Evolutionary conservation across 768 basidiomycete genomes (phyloP).

Genomic region (Leucocoprinus sp.): DNA sequence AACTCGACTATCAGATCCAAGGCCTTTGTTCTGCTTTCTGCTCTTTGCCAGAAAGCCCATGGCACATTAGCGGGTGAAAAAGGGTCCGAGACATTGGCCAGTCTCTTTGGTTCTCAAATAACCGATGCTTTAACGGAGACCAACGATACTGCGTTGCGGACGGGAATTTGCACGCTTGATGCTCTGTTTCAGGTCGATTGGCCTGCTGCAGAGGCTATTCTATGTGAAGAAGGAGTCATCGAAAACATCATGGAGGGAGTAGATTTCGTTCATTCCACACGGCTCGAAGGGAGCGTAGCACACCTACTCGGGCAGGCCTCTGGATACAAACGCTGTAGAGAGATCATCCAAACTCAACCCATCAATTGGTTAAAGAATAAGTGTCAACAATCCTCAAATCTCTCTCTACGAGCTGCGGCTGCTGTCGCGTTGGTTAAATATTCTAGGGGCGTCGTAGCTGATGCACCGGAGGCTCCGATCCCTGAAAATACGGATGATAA

Average conservation of each 20-base stretch:
- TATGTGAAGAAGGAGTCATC: conserved; percentile 52
- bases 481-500: conserved; percentile 15
- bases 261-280: conserved; percentile 48
- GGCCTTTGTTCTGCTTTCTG: conserved; percentile 61
- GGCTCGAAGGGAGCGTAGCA: conserved; percentile 53
- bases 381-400: conserved; percentile 38
- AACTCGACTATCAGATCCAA: conserved; percentile 43
- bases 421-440: conserved; percentile 77
- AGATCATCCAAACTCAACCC: conserved; percentile 46
- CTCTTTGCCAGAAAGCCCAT: conserved; percentile 56
- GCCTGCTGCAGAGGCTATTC: conserved; percentile 54
- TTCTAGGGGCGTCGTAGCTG: conserved; percentile 44
- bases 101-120: conserved; percentile 43
- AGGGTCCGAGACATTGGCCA: conserved; percentile 39
- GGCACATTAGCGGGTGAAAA: conserved; percentile 32
- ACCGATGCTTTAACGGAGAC: conserved; percentile 45
- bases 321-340: conserved; percentile 66
- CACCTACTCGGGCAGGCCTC: conserved; percentile 71
- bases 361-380: conserved; percentile 61
- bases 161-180: conserved; percentile 58
- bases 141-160: conserved; percentile 42
- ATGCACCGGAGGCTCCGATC: conserved; percentile 28
- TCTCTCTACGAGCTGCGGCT: conserved; percentile 47
- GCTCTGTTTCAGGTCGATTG: conserved; percentile 83
- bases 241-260: conserved; percentile 62